Conservation (phyloP, 129 eudicot species). For the Chrysanthemum lavandulifolium region DNA sequence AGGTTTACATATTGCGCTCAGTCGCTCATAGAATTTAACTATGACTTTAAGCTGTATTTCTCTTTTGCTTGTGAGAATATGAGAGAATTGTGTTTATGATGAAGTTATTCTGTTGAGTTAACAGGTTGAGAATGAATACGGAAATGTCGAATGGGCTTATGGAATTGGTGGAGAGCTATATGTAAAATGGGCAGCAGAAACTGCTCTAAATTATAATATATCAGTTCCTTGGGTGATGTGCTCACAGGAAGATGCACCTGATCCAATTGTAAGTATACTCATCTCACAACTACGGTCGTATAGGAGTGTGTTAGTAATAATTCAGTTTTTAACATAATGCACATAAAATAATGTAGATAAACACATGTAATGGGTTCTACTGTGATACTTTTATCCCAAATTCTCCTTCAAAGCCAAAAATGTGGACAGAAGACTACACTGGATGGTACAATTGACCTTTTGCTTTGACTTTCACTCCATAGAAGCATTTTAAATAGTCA, state of each 20-base stretch:
- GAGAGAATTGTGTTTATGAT: background rate
- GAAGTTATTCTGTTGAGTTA: constrained; percentile 9
- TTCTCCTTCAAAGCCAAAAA: constrained; percentile 67
- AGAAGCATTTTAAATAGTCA: background rate
- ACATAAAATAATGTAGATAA: constrained; percentile 48
- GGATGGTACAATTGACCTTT: constrained; percentile 55
- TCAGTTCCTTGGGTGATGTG: constrained; percentile 95
- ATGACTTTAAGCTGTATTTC: background rate
- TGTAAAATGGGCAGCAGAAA: constrained; percentile 84
- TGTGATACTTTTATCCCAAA: constrained; percentile 72
- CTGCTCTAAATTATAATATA: constrained; percentile 61
- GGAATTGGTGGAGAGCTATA: constrained; percentile 62
- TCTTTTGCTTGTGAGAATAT: background rate
- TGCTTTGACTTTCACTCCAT: background rate
- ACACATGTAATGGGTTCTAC: constrained; percentile 82
- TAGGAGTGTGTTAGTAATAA: background rate
- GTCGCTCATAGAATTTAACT: background rate
- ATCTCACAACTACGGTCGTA: background rate
- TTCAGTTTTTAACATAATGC: constrained; percentile 4
- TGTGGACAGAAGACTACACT: constrained; percentile 84
- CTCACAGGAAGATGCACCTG: constrained; percentile 72
- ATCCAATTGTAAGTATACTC: constrained; percentile 60
- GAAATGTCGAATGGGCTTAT: constrained; percentile 70
- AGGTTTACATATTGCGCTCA: constrained; percentile 36
- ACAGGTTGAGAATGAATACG: constrained; percentile 87